Percentiles rank a stretch among this genome's conserved stretches.
Evolutionary conservation across 2,329 filamentous ascomycete species (phyloP).

Genomic region (Parastagonospora nodorum): DNA sequence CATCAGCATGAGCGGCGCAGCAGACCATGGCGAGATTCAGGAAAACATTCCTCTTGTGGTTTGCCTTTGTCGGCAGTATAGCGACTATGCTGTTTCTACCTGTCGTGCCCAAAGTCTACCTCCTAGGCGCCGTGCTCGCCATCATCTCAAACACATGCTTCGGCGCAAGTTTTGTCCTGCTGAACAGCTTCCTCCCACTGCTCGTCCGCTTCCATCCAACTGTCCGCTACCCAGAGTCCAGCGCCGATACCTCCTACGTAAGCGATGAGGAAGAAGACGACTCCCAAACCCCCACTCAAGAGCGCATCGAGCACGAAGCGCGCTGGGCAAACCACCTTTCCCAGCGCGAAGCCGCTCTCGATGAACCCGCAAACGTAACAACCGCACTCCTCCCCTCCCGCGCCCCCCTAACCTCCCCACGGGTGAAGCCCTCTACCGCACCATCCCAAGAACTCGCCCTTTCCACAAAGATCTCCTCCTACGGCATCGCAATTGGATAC

Average conservation of each 20-base stretch:
- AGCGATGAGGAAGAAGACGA: conserved; percentile 41
- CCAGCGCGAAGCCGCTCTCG: conserved; percentile 29
- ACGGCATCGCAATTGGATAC: conserved; percentile 93
- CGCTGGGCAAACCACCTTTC: conserved; percentile 35
- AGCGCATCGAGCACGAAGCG: conserved; percentile 27
- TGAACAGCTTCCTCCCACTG: conserved; percentile 93
- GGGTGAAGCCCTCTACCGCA: conserved; percentile 33
- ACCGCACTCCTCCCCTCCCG: conserved; percentile 44
- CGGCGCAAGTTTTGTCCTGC: conserved; percentile 89
- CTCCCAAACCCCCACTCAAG: conserved; percentile 20
- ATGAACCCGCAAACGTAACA: conserved; percentile 40
- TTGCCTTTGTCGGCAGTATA: conserved; percentile 79
- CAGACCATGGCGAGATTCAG: conserved; percentile 88
- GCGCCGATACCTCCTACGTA: conserved; percentile 19
- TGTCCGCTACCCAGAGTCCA: conserved; percentile 46
- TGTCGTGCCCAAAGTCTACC: conserved; percentile 73
- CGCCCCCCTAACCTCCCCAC: conserved; percentile 35
- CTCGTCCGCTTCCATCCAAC: conserved; percentile 84
- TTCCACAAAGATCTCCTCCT: conserved; percentile 88
- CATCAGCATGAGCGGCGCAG: conserved; percentile 93
- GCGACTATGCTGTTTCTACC: conserved; percentile 89
- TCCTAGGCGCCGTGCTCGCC: conserved; percentile 81
- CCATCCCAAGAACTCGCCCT: conserved; percentile 74
- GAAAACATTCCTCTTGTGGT: conserved; percentile 84
- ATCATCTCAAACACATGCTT: conserved; percentile 93